Percentiles rank a stretch among this genome's conserved stretches.
phyloP scores from a whole-genome alignment of 345 rosid genomes.

The Hirschfeldia incana region DNA sequence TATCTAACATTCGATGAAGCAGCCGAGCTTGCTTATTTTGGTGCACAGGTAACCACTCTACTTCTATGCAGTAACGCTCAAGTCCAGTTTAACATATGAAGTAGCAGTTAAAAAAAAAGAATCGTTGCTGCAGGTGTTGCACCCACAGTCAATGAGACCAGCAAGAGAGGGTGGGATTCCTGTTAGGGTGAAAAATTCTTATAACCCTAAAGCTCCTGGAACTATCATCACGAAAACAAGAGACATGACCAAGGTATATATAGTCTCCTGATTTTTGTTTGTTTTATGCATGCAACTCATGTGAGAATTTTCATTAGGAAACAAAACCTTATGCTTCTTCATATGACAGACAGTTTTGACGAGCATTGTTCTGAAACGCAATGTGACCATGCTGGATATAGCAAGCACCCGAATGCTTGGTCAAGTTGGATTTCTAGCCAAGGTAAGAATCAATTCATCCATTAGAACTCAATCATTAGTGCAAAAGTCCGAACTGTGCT shows the following conservation, averaged over 20 bases:
- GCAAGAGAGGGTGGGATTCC: constrained; percentile 97
- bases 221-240: constrained; percentile 84
- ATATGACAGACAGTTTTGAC: constrained; percentile 81
- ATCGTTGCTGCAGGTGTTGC: constrained; percentile 66
- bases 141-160: constrained; percentile 99
- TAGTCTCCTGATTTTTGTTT: constrained; percentile 3
- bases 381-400: constrained; percentile 98
- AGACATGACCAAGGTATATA: constrained; percentile 93
- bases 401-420: constrained; percentile 99
- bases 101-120: not conserved
- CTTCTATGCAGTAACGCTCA: constrained; percentile 9
- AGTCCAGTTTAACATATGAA: constrained; percentile 7
- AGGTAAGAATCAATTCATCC: too few relatives aligned
- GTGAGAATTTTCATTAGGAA: not conserved
- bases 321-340: constrained; percentile 23
- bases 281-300: not conserved
- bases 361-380: constrained; percentile 94
- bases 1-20: constrained; percentile 95
- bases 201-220: constrained; percentile 94
- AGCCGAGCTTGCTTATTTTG: constrained; percentile 99
- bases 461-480: too few relatives aligned
- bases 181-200: constrained; percentile 98
- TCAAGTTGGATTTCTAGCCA: constrained; percentile 96
- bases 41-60: constrained; percentile 71
- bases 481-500: too few relatives aligned